Percentiles rank a stretch among this genome's conserved stretches.
phyloP scores from a whole-genome alignment of 2,329 filamentous ascomycete species.

The Beauveria varroae region DNA sequence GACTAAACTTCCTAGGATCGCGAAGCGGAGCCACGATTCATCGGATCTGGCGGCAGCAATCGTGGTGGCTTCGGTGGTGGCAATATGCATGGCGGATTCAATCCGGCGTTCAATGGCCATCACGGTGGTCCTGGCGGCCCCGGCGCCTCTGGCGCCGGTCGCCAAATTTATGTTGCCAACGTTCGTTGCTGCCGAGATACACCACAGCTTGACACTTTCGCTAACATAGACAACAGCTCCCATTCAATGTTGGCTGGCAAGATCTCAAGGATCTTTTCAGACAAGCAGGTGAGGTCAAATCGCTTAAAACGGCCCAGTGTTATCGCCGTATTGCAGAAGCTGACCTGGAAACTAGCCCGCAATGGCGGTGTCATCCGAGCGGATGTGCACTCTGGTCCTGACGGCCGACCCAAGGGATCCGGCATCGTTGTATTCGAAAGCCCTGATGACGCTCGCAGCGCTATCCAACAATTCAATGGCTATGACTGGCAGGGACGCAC shows the following conservation, averaged over 20 bases:
- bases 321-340: not conserved
- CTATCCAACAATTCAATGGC: conserved; percentile 95
- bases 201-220: conserved; percentile 11
- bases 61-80: conserved; percentile 42
- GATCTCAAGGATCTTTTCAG: conserved; percentile 98
- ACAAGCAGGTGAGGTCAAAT: conserved; percentile 72
- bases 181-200: conserved; percentile 55
- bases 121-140: conserved; percentile 35
- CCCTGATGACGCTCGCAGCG: conserved; percentile 87
- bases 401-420: conserved; percentile 91
- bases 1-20: conserved; percentile 59
- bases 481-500: conserved; percentile 96
- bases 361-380: conserved; percentile 82
- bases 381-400: conserved; percentile 86
- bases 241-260: conserved; percentile 97
- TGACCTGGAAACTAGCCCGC: conserved; percentile 30
- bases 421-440: conserved; percentile 96
- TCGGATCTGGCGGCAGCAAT: conserved; percentile 60
- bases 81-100: conserved; percentile 42
- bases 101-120: conserved; percentile 44
- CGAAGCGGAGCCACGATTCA: conserved; percentile 95
- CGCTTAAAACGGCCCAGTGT: not conserved
- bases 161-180: conserved; percentile 96
- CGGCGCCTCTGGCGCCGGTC: conserved; percentile 55
- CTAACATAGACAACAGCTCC: conserved; percentile 55